A percentile compares a stretch with the other conserved stretches of the same genome.
These are phyloP conservation scores for Auricularia sp. DNA, from an alignment of 768 basidiomycete genomes.

Conservation along the genomic window DNA sequence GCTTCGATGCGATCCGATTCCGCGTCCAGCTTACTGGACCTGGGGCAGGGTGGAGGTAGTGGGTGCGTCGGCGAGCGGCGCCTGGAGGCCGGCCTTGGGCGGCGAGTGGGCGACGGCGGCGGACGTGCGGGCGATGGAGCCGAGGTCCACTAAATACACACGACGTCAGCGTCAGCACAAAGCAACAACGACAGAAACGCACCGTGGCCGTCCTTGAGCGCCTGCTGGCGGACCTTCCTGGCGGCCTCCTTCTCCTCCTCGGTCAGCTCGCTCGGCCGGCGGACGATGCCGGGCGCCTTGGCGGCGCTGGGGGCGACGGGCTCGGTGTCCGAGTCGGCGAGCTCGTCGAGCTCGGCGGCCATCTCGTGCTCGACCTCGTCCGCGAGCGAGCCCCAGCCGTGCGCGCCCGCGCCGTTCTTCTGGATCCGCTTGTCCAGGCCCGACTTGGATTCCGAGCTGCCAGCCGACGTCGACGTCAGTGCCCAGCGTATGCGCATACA, in stretches of 20 bases:
- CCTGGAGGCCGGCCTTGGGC: not conserved
- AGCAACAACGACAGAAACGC: constrained; percentile 22
- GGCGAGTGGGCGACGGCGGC: constrained; percentile 31
- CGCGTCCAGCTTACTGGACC: no score
- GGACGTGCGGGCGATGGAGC: constrained; percentile 76
- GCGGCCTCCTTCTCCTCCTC: constrained; percentile 62
- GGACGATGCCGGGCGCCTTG: constrained; percentile 9
- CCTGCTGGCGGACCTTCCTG: constrained; percentile 60
- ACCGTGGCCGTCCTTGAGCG: constrained; percentile 43
- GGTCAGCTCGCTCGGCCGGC: constrained; percentile 23
- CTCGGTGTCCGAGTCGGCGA: constrained; percentile 32
- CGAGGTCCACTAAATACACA: constrained; percentile 42
- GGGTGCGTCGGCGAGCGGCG: not conserved
- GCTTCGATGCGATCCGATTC: no score
- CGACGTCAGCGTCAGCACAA: constrained; percentile 2
- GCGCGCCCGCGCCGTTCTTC: constrained; percentile 70
- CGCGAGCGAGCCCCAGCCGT: constrained; percentile 75
- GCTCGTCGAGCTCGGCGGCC: constrained; percentile 50
- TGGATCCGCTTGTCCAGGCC: constrained; percentile 62
- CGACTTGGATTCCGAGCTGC: constrained; percentile 63
- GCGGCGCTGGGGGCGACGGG: constrained; percentile 12
- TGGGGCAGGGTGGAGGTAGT: no score
- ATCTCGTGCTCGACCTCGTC: constrained; percentile 55
- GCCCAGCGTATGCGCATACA: not conserved
- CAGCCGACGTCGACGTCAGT: not conserved